Base-by-base conservation (phyloP, 2,329 filamentous ascomycete species). In the Fusarium sp. region DNA sequence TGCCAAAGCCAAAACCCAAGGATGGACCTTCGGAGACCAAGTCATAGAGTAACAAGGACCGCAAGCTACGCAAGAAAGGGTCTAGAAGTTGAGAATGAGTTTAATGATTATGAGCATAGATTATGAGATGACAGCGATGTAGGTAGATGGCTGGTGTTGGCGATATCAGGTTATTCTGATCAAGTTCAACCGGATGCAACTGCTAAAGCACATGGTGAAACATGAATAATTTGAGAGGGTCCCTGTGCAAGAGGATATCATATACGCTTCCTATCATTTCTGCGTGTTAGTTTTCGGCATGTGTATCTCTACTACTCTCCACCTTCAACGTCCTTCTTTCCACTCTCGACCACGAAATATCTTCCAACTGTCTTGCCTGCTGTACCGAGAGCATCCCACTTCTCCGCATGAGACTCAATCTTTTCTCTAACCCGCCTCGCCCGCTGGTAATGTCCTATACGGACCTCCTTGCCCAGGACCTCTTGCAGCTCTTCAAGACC, bases 301-400 rank as follows among this genome's bases (percentile, higher is more conserved):
- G 6, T 19, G 20, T 22, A 45, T 37, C 19, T 4, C 27, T n/a
- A 32, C 71, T 47, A 70, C 15, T 65, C 67, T 30, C 48, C 56
- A n/a, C 62, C 59, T 41, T 75, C 71, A 39, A 70, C 67, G 20
- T 73, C 67, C 56, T 78, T 77, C 65, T 83, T 85, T 33, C 83
- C 84, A 68, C 86, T 89, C 67, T 92, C 87, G 3, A 96, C 93
- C 9, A 95, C 88, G 71, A 96, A 95, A 73, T 90, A 96, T 68
- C 85, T 87, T 15, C 92, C 92, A 6, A 85, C 85, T 54, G 83
- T 93, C 72, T 85, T 87, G 17, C 85, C 82, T 1, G 92, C 92
- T 54, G 85, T 85, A 2, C 83, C 84, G 47, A 96, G 77, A 1
- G 90, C 88, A 80, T 96, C 85, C 88, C 93, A 95, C 64, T 88